Conservation (phyloP, 2,329 filamentous ascomycete species). For the Verticillium dahliae region DNA sequence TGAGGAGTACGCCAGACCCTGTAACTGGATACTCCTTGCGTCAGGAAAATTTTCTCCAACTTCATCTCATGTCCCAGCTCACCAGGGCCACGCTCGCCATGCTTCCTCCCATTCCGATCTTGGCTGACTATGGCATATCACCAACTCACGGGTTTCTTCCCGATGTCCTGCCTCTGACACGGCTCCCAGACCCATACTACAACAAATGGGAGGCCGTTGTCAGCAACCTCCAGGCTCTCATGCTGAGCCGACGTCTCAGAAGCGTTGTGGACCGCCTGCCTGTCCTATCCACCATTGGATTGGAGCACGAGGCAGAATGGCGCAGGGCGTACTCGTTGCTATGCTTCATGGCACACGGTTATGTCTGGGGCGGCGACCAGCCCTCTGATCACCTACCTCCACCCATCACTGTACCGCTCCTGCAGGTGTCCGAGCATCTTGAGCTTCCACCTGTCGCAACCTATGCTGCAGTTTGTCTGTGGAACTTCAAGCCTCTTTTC, state of each 20-base stretch:
- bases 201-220: conserved; percentile 87
- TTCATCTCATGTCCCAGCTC: neutral
- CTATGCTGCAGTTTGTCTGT: conserved; percentile 84
- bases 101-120: conserved; percentile 54
- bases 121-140: conserved; percentile 76
- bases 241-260: conserved; percentile 78
- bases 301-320: conserved; percentile 86
- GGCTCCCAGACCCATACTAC: conserved; percentile 85
- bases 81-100: conserved; percentile 22
- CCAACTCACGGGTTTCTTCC: conserved; percentile 81
- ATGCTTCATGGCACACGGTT: conserved; percentile 86
- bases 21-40: conserved; percentile 58
- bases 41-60: conserved; percentile 33
- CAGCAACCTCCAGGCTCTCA: conserved; percentile 77
- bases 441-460: conserved; percentile 90
- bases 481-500: conserved; percentile 96
- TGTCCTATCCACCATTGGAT: conserved; percentile 72
- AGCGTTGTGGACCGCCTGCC: conserved; percentile 75
- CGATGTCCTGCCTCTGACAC: conserved; percentile 68
- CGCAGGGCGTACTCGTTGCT: conserved; percentile 85
- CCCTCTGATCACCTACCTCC: conserved; percentile 75
- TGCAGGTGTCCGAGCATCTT: conserved; percentile 68
- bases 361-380: conserved; percentile 89
- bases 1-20: conserved; percentile 54
- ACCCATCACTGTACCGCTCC: conserved; percentile 74